Conservation (phyloP, 75 land plant species). For the Pinus albicaulis region DNA sequence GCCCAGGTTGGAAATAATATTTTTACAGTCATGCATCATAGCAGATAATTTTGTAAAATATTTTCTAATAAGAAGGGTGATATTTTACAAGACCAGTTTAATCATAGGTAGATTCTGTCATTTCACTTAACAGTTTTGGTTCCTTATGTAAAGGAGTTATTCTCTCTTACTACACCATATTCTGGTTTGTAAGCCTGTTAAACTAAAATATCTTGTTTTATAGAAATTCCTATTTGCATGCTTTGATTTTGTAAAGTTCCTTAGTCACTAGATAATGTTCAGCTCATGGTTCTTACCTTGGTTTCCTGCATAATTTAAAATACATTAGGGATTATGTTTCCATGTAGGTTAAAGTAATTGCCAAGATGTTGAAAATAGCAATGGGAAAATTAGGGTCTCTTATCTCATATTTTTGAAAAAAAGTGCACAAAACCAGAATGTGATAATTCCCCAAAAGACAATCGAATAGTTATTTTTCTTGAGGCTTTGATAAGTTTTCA, state of each 20-base stretch:
- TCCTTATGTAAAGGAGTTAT: not conserved
- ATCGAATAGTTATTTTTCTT: no score
- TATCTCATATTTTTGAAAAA: no score
- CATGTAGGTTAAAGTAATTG: not conserved
- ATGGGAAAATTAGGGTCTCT: no score
- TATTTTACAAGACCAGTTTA: not conserved
- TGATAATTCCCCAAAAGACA: no score
- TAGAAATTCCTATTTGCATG: not conserved
- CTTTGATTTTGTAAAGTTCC: not conserved
- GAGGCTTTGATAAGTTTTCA: no score
- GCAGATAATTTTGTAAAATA: not conserved
- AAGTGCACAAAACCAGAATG: no score
- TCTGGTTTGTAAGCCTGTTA: not conserved
- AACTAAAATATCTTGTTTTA: not conserved
- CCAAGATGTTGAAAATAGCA: no score
- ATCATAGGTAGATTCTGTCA: not conserved
- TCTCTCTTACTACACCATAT: not conserved
- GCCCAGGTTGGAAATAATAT: constrained; percentile 55
- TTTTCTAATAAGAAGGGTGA: not conserved
- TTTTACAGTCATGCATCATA: no score
- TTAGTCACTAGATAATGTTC: not conserved
- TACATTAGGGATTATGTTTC: not conserved
- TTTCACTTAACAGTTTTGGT: not conserved
- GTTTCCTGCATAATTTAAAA: not conserved
- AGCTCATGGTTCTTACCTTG: not conserved